Base-by-base conservation (phyloP, 129 eudicot genomes). In the Glebionis coronaria region DNA sequence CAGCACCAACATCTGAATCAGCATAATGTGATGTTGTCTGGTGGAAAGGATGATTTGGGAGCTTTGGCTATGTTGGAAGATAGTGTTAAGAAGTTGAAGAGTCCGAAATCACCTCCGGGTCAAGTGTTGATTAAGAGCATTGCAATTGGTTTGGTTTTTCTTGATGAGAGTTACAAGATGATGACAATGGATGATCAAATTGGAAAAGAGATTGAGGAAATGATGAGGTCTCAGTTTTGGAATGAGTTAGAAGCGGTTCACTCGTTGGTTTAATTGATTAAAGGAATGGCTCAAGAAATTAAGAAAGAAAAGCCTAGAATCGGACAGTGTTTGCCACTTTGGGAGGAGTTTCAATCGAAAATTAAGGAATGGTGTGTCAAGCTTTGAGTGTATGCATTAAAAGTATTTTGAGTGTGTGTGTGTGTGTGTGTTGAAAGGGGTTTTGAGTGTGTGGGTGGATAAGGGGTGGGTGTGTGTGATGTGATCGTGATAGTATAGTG, bases 41-140 rank as follows among this genome's bases (percentile, higher is more conserved):
- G 99, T 16, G 97, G 97, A 18, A 86, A 78, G 61, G 90, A 94
- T 54, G 99, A 89, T 81, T 87, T 94, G 65, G 95, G 95, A 4
- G 90, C 97, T 21, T 70, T 87, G 25, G 98, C 97, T 3, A 84
- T 81, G 92, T 63, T 94, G 29, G 99, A 94, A 76, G 97, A 94
- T 56, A 94, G 99, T 78, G 95, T 94, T 16, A 94, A 89, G 78
- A 84, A 87, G 75, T 68, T 94, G 1, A 94, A 89, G 69, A 86
- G 93, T 35, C 97, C 97, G 2, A 85, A 85, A 75, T 54, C 95
- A 2, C 84, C 90, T 3, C 90, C 95, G 44, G 86, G 85, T 31
- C 90, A 84, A 49, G 67, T 84, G 14, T 51, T 94, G 27, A 94
- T n/a, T n/a, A n/a, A 71, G 91, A 40, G 95, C 94, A 13, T 87